phyloP scores from a whole-genome alignment of 208 protist genomes.

The Borovskyia barvae region DNA sequence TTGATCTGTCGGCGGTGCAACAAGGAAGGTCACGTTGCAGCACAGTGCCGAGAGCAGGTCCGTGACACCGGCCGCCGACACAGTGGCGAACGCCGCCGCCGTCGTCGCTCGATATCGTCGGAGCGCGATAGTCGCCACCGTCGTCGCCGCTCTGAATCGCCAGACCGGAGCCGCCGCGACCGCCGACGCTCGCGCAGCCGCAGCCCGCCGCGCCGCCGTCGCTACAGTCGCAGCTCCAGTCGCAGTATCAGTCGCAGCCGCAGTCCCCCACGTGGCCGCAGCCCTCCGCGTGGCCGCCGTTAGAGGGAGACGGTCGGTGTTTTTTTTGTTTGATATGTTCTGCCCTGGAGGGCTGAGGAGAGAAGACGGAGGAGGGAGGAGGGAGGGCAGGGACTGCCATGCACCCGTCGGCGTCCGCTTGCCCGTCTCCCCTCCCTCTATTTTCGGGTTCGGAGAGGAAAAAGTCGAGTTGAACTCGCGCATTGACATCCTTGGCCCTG shows the following conservation, averaged over 20 bases:
- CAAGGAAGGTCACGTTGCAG: slow-evolving; percentile 57
- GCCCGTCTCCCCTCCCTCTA: no score
- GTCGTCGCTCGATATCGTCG: slow-evolving; percentile 20
- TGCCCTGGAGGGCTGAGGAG: no score
- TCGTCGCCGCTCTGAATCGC: slow-evolving; percentile 22
- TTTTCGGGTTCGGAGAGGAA: no score
- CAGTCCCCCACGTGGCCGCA: slow-evolving; percentile 20
- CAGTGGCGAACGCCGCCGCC: slow-evolving; percentile 28
- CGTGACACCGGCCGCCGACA: slow-evolving; percentile 16
- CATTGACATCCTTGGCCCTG: no score
- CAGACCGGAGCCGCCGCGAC: slow-evolving; percentile 20
- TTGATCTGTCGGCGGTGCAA: slow-evolving; percentile 70
- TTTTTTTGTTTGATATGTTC: no score
- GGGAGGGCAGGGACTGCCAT: no score
- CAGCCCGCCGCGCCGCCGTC: slow-evolving; percentile 31
- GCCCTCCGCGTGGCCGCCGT: background rate
- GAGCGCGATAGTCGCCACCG: slow-evolving; percentile 26
- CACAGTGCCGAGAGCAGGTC: slow-evolving; percentile 32
- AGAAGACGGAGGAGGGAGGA: no score
- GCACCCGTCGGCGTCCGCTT: no score
- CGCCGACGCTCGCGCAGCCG: slow-evolving; percentile 38
- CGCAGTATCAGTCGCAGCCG: slow-evolving; percentile 44
- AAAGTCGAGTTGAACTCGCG: no score
- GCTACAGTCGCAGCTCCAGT: slow-evolving; percentile 24
- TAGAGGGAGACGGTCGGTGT: background rate